A percentile compares a stretch with the other conserved stretches of the same genome.
These are phyloP conservation scores for Annulohypoxylon maeteangense DNA, from an alignment of 495 filamentous ascomycete genomes.

Conservation along the genomic window DNA sequence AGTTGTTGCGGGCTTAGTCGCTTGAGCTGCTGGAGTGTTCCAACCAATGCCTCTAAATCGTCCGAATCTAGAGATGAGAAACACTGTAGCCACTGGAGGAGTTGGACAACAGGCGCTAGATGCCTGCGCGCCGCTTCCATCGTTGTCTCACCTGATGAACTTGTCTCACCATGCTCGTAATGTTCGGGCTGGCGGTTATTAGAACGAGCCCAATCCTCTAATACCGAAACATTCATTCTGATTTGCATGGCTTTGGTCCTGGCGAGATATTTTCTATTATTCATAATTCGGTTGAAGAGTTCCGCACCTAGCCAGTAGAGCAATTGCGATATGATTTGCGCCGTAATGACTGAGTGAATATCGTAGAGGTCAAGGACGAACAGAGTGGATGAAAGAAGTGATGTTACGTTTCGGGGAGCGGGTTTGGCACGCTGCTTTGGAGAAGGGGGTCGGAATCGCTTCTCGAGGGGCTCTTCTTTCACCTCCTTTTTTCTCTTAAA, in stretches of 20 bases:
- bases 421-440: conserved; percentile 91
- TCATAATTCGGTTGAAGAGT: conserved; percentile 98
- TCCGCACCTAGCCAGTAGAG: conserved; percentile 97
- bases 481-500: conserved; percentile 90
- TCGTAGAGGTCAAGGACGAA: conserved; percentile 99
- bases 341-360: conserved; percentile 94
- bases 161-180: conserved; percentile 90
- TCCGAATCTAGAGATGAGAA: conserved; percentile 93
- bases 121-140: conserved; percentile 84
- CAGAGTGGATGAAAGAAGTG: conserved; percentile 91
- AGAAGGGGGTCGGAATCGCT: conserved; percentile 92
- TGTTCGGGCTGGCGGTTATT: conserved; percentile 97
- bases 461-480: conserved; percentile 88
- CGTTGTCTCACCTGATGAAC: conserved; percentile 85
- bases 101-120: conserved; percentile 89
- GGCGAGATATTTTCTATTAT: conserved; percentile 91
- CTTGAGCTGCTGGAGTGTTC: conserved; percentile 87
- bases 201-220: conserved; percentile 94
- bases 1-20: conserved; percentile 86
- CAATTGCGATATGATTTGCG: conserved; percentile 91
- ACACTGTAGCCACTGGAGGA: conserved; percentile 97
- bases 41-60: conserved; percentile 84
- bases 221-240: conserved; percentile 93
- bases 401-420: conserved; percentile 96
- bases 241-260: conserved; percentile 99